Percentiles rank a stretch among this genome's conserved stretches.
phyloP scores from a whole-genome alignment of 805 yeast species.

The Saccharomycopsis microspora region DNA sequence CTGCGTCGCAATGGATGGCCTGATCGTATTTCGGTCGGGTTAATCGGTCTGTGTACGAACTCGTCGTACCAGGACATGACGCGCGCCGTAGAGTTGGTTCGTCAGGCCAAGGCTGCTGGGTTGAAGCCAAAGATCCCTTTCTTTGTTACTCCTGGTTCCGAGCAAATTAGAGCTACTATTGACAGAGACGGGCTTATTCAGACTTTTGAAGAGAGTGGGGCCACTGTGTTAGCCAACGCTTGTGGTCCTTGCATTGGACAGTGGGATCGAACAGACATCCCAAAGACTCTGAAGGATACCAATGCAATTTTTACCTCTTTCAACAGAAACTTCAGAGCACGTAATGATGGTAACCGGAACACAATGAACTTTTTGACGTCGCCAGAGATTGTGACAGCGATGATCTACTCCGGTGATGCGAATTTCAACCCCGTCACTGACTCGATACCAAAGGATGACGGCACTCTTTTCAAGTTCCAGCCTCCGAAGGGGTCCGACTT shows the following conservation, averaged over 20 bases:
- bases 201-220: conserved; percentile 79
- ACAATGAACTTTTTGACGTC: conserved; percentile 98
- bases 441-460: conserved; percentile 58
- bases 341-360: conserved; percentile 87
- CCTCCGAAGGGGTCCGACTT: conserved; percentile 75
- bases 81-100: conserved; percentile 82
- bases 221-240: conserved; percentile 88
- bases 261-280: conserved; percentile 93
- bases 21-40: conserved; percentile 72
- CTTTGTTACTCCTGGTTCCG: conserved; percentile 97
- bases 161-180: conserved; percentile 93
- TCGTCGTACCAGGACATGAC: conserved; percentile 98
- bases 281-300: conserved; percentile 73
- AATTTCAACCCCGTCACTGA: conserved; percentile 88
- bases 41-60: conserved; percentile 97
- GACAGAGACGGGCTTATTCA: conserved; percentile 88
- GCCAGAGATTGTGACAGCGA: conserved; percentile 95
- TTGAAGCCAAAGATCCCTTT: conserved; percentile 84
- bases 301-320: conserved; percentile 95
- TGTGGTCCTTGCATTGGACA: conserved; percentile 99
- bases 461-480: conserved; percentile 63
- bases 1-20: conserved; percentile 81
- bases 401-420: conserved; percentile 90
- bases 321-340: conserved; percentile 94
- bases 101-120: conserved; percentile 80